Conservation (phyloP, 2,329 filamentous ascomycete species). For the Lecanicillium sp. region DNA sequence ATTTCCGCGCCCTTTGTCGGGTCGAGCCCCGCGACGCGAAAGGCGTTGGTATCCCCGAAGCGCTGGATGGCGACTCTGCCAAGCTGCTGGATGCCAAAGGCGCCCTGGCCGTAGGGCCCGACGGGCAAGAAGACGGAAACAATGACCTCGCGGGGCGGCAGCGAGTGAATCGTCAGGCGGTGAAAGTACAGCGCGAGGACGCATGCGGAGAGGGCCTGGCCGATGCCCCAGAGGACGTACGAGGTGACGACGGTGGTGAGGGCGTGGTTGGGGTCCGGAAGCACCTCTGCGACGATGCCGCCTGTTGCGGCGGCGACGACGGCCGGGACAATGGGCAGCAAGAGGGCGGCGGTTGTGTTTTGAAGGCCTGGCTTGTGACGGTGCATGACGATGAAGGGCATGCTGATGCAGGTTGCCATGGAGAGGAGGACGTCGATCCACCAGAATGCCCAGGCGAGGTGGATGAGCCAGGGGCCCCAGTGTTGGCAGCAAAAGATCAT, state of each 20-base stretch:
- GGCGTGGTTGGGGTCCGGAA: slow-evolving; percentile 46
- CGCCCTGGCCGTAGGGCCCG: slow-evolving; percentile 58
- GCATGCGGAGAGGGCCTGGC: slow-evolving; percentile 47
- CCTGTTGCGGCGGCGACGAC: slow-evolving; percentile 59
- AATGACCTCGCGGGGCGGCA: slow-evolving; percentile 58
- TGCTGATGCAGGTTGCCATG: slow-evolving; percentile 42
- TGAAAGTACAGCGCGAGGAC: slow-evolving; percentile 63
- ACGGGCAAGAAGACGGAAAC: slow-evolving; percentile 61
- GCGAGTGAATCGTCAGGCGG: slow-evolving; percentile 55
- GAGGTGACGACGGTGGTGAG: slow-evolving; percentile 54
- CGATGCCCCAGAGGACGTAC: slow-evolving; percentile 63
- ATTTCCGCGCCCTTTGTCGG: slow-evolving; percentile 28
- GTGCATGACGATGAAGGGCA: slow-evolving; percentile 48
- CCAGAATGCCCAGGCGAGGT: slow-evolving; percentile 49
- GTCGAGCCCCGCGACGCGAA: slow-evolving; percentile 31
- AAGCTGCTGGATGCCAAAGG: slow-evolving; percentile 46
- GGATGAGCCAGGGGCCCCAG: slow-evolving; percentile 52
- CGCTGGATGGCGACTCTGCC: slow-evolving; percentile 37
- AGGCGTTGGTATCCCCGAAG: slow-evolving; percentile 30
- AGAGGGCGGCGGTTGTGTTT: slow-evolving; percentile 55
- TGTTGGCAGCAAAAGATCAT: slow-evolving; percentile 51
- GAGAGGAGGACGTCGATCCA: slow-evolving; percentile 47
- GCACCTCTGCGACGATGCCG: slow-evolving; percentile 51
- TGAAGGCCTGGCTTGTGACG: slow-evolving; percentile 37
- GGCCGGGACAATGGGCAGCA: slow-evolving; percentile 58